Percentiles rank a stretch among this genome's conserved stretches.
Conservation (phyloP, 2,329 filamentous ascomycete genomes). For the Verticillium zaregamsianum region DNA sequence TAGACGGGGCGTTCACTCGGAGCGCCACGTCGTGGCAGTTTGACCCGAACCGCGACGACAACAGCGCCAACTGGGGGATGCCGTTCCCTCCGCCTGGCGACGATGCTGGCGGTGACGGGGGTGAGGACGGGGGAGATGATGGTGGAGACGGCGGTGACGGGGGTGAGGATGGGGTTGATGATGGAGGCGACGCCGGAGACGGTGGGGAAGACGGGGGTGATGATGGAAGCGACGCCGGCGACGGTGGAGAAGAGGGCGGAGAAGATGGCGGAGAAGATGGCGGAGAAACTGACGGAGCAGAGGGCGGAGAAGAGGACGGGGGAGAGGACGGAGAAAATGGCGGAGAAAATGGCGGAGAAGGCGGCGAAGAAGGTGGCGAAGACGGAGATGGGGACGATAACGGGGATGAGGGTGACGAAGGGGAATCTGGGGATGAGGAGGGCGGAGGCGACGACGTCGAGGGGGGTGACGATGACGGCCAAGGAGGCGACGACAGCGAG, state of each 20-base stretch:
- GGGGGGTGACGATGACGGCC: too few relatives aligned
- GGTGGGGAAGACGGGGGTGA: background rate
- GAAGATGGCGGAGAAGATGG: background rate
- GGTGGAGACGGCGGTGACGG: background rate
- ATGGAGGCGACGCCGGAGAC: background rate
- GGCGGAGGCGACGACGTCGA: too few relatives aligned
- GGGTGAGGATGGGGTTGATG: background rate
- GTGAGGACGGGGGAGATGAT: constrained; percentile 13
- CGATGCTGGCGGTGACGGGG: constrained; percentile 16
- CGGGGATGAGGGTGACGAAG: background rate
- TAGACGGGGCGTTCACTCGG: constrained; percentile 5
- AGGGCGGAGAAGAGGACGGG: background rate
- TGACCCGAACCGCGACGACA: constrained; percentile 26
- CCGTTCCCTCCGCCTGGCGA: constrained; percentile 11
- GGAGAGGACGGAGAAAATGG: background rate
- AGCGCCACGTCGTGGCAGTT: constrained; percentile 19
- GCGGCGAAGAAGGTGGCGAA: background rate
- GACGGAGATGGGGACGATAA: background rate
- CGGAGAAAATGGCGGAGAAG: background rate
- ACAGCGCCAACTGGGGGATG: constrained; percentile 10
- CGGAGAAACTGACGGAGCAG: background rate
- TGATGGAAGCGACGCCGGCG: background rate
- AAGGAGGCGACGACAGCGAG: too few relatives aligned
- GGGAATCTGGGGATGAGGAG: too few relatives aligned
- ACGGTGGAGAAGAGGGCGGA: background rate